Evolutionary conservation across 768 basidiomycete species (phyloP), one percentile per base, ranked within the genome.

Genomic region (Suillus sp.): DNA sequence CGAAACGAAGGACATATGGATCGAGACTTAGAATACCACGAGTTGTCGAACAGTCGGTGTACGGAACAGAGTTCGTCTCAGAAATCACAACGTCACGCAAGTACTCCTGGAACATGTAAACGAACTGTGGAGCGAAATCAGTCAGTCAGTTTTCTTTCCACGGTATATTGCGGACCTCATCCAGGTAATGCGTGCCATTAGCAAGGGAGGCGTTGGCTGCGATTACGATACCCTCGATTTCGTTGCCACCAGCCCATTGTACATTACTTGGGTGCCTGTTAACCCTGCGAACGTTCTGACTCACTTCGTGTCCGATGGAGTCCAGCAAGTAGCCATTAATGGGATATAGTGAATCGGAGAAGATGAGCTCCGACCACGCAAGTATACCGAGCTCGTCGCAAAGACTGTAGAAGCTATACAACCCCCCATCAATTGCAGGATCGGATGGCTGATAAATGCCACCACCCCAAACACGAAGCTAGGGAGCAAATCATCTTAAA

Each of bases 221-320:
- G 47, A 78, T 75, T 13, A 81, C 82, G 48, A 86, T 85, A 0
- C 80, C 83, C 67, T 86, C 85, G 54, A 86, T 85, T 69, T 86
- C 84, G 70, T 87, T 86, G 22, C 85, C 84, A 11, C 83, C 84
- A 13, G 85, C 85, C 84, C 86, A 86, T 60, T 86, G 85, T 2
- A 73, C 82, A 66, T 80, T 82, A 70, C 84, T 86, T 4, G 86
- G 84, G 62, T 87, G 85, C 32, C 77, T 75, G 64, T 86, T 86
- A 22, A 85, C 69, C 27, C 86, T 74, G 25, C 85, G 75, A 2
- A 86, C 82, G 62, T 86, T 86, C 71, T 86, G 83, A 22, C 82
- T 75, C 16, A 86, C 82, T 68, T 87, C 86, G 1, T 83, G 81
- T 51, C 83, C 83, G 59, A 86, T 69, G 3, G 81, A 78, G 60